A percentile compares a stretch with the other conserved stretches of the same genome.
phyloP scores from a whole-genome alignment of 495 filamentous ascomycete species.

The Astrothelium macrocarpum region DNA sequence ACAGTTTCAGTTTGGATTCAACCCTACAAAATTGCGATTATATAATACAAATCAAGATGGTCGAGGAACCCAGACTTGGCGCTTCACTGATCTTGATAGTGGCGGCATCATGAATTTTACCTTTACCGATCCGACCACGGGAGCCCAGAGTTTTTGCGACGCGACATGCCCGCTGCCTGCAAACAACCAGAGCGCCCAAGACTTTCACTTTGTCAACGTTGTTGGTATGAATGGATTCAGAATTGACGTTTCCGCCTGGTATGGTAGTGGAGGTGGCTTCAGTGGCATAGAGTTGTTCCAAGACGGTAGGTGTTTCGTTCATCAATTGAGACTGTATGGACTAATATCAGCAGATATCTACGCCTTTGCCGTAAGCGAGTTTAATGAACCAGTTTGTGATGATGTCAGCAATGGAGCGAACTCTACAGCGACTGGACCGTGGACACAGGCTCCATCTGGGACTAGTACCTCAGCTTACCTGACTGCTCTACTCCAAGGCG shows the following conservation, averaged over 20 bases:
- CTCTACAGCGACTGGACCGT: slow-evolving; percentile 61
- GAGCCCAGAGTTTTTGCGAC: slow-evolving; percentile 54
- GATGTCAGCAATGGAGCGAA: slow-evolving; percentile 53
- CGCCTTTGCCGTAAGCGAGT: slow-evolving; percentile 71
- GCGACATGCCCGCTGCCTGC: slow-evolving; percentile 68
- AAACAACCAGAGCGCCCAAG: slow-evolving; percentile 57
- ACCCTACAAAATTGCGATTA: slow-evolving; percentile 75
- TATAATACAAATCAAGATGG: slow-evolving; percentile 84
- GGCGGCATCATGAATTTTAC: slow-evolving; percentile 96
- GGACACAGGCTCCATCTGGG: slow-evolving; percentile 52
- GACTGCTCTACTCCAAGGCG: slow-evolving; percentile 48
- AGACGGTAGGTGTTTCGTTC: slow-evolving; percentile 41
- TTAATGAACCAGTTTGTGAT: slow-evolving; percentile 81
- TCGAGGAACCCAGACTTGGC: slow-evolving; percentile 76
- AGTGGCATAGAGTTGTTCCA: slow-evolving; percentile 85
- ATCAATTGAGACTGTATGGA: background rate
- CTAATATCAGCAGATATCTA: slow-evolving; percentile 50
- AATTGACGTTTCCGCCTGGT: slow-evolving; percentile 76
- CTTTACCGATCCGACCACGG: slow-evolving; percentile 64
- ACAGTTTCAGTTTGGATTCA: slow-evolving; percentile 67
- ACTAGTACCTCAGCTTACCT: slow-evolving; percentile 66
- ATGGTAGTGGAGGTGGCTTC: slow-evolving; percentile 77
- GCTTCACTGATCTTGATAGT: slow-evolving; percentile 70
- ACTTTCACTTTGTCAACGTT: slow-evolving; percentile 80
- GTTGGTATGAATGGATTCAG: slow-evolving; percentile 85